Percentiles rank a stretch among this genome's conserved stretches.
These are phyloP conservation scores for Diophrys sp. DNA, from an alignment of 73 alveolate species.

Conservation along the genomic window DNA sequence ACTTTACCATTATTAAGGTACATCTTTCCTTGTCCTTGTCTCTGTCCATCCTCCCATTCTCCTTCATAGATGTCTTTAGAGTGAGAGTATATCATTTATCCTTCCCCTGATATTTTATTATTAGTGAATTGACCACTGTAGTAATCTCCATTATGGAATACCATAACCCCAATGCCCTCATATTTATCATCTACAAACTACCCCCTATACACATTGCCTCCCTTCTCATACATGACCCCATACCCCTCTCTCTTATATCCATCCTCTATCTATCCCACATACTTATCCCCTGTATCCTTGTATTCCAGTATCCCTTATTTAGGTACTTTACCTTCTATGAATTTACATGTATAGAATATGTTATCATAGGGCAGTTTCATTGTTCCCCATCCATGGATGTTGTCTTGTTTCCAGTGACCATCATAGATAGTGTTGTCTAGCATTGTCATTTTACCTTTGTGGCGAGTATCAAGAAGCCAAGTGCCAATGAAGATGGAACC, in stretches of 20 bases:
- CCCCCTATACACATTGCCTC: constrained; percentile 8
- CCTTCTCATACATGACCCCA: constrained; percentile 2
- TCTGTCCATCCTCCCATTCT: constrained; percentile 4
- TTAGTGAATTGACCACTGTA: constrained; percentile 63
- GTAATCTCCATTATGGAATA: constrained; percentile 57
- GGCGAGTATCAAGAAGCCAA: constrained; percentile 3
- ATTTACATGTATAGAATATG: constrained; percentile 26
- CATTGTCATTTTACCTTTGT: constrained; percentile 11
- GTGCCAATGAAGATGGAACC: constrained; percentile 7
- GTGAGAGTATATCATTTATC: constrained; percentile 24
- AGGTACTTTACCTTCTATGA: background rate
- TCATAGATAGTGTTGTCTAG: background rate
- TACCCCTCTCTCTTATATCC: constrained; percentile 3
- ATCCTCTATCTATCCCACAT: constrained; percentile 11
- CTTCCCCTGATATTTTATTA: constrained; percentile 56
- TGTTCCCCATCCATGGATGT: constrained; percentile 16
- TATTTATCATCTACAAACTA: constrained; percentile 10
- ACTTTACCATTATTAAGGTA: constrained; percentile 5
- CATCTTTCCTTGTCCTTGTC: constrained; percentile 10
- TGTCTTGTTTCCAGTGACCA: constrained; percentile 14
- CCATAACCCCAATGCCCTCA: constrained; percentile 5
- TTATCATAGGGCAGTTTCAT: constrained; percentile 24
- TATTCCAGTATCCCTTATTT: background rate
- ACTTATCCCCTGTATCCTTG: constrained; percentile 4
- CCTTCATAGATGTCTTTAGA: constrained; percentile 25